Conservation (phyloP, 495 filamentous ascomycete genomes). For the Hypoxylon subgilvum region DNA sequence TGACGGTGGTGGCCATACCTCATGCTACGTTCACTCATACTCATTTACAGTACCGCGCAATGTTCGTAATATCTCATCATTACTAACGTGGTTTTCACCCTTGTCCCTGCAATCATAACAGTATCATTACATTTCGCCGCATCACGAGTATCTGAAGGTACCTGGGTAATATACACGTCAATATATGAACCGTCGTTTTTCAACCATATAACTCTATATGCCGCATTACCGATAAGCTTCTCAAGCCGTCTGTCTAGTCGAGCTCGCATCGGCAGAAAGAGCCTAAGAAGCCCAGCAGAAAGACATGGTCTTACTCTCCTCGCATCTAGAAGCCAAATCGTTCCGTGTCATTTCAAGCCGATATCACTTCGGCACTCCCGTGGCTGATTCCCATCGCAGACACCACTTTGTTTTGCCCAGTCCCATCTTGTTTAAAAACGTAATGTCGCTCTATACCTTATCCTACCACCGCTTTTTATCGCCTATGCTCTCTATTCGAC, state of each 20-base stretch:
- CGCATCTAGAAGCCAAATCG: slow-evolving; percentile 10
- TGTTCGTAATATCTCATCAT: too few relatives aligned
- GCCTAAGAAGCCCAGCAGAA: neutral
- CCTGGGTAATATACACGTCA: slow-evolving; percentile 19
- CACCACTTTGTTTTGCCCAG: slow-evolving; percentile 4
- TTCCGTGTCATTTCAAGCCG: slow-evolving; percentile 14
- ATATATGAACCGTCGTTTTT: slow-evolving; percentile 24
- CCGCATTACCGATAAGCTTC: slow-evolving; percentile 19
- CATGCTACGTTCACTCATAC: too few relatives aligned
- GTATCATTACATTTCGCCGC: slow-evolving; percentile 3
- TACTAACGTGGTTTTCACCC: too few relatives aligned
- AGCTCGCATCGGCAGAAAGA: slow-evolving; percentile 1
- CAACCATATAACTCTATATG: slow-evolving; percentile 31
- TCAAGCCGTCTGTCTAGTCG: neutral
- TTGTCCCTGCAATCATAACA: too few relatives aligned
- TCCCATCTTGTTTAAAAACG: slow-evolving; percentile 10
- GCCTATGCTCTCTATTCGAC: slow-evolving; percentile 32
- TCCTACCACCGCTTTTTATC: slow-evolving; percentile 23
- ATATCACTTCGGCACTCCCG: neutral
- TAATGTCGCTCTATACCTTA: slow-evolving; percentile 21
- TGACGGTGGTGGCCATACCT: too few relatives aligned
- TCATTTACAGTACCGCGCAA: too few relatives aligned
- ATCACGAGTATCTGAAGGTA: neutral
- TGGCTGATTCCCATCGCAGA: slow-evolving; percentile 4
- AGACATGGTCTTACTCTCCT: neutral